Conservation (phyloP, 1,139 yeast species). For the Yamadazyma mexicana region DNA sequence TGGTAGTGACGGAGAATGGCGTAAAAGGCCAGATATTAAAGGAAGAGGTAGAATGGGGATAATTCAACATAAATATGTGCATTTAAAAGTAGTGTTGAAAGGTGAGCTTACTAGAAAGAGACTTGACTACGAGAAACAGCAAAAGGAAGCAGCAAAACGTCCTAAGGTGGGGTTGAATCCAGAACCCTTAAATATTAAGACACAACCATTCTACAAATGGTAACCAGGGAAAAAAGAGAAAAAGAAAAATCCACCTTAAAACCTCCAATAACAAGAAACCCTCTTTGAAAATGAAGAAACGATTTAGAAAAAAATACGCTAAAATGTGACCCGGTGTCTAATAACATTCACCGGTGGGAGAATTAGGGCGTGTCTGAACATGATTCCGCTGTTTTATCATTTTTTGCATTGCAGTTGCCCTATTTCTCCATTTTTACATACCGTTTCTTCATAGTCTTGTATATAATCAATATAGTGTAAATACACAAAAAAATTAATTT, state of each 20-base stretch:
- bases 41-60: conserved; percentile 91
- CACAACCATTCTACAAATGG: conserved; percentile 47
- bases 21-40: conserved; percentile 74
- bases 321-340: too few relatives aligned
- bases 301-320: too few relatives aligned
- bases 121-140: conserved; percentile 56
- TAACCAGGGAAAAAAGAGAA: conserved; percentile 13
- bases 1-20: conserved; percentile 82
- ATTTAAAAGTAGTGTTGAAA: conserved; percentile 75
- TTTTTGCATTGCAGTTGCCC: not conserved
- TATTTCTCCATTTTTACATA: not conserved
- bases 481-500: conserved; percentile 5
- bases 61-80: conserved; percentile 73
- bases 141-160: conserved; percentile 39
- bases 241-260: not conserved
- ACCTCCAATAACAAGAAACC: not conserved
- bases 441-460: conserved; percentile 3
- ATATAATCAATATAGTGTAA: conserved; percentile 6
- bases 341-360: too few relatives aligned
- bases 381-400: too few relatives aligned
- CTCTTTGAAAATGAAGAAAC: not conserved
- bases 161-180: conserved; percentile 49
- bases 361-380: too few relatives aligned
- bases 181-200: conserved; percentile 47
- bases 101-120: conserved; percentile 62